Conservation (phyloP, 176 grass and related monocot genomes). For the Guadua angustifolia region DNA sequence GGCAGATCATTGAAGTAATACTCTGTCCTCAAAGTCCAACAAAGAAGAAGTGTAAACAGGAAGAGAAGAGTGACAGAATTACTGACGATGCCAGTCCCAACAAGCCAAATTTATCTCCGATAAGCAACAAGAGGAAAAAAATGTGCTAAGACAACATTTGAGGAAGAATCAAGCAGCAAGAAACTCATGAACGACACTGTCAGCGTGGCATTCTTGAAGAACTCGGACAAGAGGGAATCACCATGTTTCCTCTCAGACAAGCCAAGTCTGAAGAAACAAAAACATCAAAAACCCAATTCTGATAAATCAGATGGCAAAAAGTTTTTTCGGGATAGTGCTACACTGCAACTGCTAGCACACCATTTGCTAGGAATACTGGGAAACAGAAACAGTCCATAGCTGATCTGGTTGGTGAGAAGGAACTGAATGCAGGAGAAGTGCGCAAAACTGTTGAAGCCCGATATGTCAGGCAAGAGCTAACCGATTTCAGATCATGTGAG, state of each 20-base stretch:
- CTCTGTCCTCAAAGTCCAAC: slow-evolving; percentile 43
- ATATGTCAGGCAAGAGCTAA: slow-evolving; percentile 49
- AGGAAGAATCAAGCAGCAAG: slow-evolving; percentile 43
- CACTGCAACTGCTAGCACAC: not conserved
- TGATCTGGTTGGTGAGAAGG: slow-evolving; percentile 75
- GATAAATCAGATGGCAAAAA: slow-evolving; percentile 44
- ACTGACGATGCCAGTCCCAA: slow-evolving; percentile 31
- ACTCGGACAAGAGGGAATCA: slow-evolving; percentile 58
- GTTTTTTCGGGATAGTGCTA: slow-evolving; percentile 47
- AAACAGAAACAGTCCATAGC: slow-evolving; percentile 57
- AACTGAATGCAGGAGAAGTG: slow-evolving; percentile 67
- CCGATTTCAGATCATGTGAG: not conserved
- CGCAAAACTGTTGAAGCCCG: slow-evolving; percentile 66
- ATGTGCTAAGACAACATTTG: slow-evolving; percentile 20
- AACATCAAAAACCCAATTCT: slow-evolving; percentile 27
- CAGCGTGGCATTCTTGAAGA: slow-evolving; percentile 43
- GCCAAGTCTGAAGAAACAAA: slow-evolving; percentile 44
- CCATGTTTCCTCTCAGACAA: slow-evolving; percentile 51
- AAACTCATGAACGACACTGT: not conserved
- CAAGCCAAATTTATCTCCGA: slow-evolving; percentile 24
- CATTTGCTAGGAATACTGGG: slow-evolving; percentile 55
- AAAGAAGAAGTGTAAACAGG: slow-evolving; percentile 48
- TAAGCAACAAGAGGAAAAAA: slow-evolving; percentile 52
- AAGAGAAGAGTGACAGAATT: slow-evolving; percentile 36
- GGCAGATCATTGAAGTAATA: slow-evolving; percentile 28